Percentiles rank a stretch among this genome's conserved stretches.
phyloP scores from a whole-genome alignment of 129 eudicot genomes.

The Pseudognaphalium luteoalbum region DNA sequence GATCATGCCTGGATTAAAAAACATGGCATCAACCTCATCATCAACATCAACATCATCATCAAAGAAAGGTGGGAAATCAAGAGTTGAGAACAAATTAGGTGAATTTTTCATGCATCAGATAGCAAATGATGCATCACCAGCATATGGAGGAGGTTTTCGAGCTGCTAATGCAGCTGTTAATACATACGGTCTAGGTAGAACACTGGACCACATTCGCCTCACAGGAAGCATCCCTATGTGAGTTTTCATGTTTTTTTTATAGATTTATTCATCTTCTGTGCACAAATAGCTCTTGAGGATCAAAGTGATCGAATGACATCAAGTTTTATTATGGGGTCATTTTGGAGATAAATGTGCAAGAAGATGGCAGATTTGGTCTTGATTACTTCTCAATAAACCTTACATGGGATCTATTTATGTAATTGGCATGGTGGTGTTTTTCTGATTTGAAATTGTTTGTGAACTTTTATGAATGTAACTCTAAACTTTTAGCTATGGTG shows the following conservation, averaged over 20 bases:
- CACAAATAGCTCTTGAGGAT: conserved; percentile 37
- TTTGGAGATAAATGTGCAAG: conserved; percentile 40
- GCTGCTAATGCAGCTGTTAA: conserved; percentile 87
- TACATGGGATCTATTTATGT: conserved; percentile 24
- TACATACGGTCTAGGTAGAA: conserved; percentile 73
- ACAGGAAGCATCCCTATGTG: conserved; percentile 75
- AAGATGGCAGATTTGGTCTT: conserved; percentile 27
- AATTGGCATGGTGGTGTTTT: conserved; percentile 19
- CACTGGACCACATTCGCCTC: conserved; percentile 74
- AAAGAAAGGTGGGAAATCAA: conserved; percentile 81
- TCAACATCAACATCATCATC: conserved; percentile 53
- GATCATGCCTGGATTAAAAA: conserved; percentile 63
- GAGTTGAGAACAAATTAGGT: conserved; percentile 73
- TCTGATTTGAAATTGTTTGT: conserved; percentile 18
- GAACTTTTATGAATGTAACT: conserved; percentile 27
- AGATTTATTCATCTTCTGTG: conserved; percentile 25
- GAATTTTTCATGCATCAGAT: conserved; percentile 92
- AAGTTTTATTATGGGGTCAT: conserved; percentile 41
- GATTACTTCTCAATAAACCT: conserved; percentile 26
- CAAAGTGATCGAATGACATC: conserved; percentile 49
- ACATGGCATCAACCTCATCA: conserved; percentile 70
- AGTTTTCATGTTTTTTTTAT: neutral
- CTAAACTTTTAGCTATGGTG: conserved; percentile 18
- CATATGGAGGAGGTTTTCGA: conserved; percentile 91
- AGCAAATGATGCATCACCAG: conserved; percentile 83